A percentile compares a stretch with the other conserved stretches of the same genome.
Conservation (phyloP, 2,329 filamentous ascomycete genomes). For the Penicillium sp. region DNA sequence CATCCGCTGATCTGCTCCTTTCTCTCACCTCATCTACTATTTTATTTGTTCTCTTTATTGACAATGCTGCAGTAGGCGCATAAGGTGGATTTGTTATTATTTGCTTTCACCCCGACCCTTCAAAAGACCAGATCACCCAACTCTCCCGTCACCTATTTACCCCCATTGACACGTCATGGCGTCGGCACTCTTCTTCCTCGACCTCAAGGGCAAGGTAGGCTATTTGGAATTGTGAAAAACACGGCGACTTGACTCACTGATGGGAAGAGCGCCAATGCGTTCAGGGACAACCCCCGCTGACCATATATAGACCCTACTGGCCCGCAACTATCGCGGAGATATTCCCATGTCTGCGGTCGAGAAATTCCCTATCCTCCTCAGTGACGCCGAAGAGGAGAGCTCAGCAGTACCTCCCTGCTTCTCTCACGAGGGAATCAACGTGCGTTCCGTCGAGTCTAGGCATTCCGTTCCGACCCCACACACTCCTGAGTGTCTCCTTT, state of each 20-base stretch:
- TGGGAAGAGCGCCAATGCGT: constrained; percentile 19
- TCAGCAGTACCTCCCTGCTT: constrained; percentile 97
- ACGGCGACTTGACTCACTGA: neutral
- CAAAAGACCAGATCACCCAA: constrained; percentile 6
- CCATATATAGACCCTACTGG: constrained; percentile 77
- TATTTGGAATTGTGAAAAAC: neutral
- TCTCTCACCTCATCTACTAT: neutral
- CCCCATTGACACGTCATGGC: constrained; percentile 65
- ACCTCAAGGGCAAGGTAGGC: constrained; percentile 97
- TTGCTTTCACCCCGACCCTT: neutral
- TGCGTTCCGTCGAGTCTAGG: constrained; percentile 47
- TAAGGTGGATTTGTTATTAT: constrained; percentile 4
- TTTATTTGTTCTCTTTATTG: neutral
- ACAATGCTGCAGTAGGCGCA: constrained; percentile 12
- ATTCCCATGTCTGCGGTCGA: constrained; percentile 99
- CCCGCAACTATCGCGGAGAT: constrained; percentile 96
- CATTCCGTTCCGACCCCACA: constrained; percentile 4
- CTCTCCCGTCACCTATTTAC: constrained; percentile 6
- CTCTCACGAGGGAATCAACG: constrained; percentile 97
- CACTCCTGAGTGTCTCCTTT: constrained; percentile 12
- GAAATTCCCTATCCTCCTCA: constrained; percentile 92
- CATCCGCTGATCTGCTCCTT: constrained; percentile 3
- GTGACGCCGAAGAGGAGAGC: constrained; percentile 98
- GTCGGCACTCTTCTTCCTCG: constrained; percentile 96
- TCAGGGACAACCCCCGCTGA: constrained; percentile 19